These are phyloP conservation scores for Fraxinus angustifolia DNA, from an alignment of 305 asterid species.

Conservation along the genomic window DNA sequence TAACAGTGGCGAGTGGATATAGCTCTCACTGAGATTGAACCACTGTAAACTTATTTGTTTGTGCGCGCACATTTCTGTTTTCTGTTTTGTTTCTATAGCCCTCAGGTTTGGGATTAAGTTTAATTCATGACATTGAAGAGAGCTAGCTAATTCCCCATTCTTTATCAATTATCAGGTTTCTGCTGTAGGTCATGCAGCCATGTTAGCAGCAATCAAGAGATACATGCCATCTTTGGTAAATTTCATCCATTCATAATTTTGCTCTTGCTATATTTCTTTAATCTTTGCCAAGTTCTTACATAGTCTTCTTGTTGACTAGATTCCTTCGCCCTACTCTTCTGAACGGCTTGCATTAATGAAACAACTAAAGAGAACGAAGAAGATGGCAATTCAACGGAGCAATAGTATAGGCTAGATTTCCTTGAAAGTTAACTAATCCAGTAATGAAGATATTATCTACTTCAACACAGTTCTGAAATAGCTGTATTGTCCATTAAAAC, in stretches of 20 bases:
- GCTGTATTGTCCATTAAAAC: not conserved
- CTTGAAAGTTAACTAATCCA: slow-evolving; percentile 6
- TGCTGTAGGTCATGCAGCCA: slow-evolving; percentile 85
- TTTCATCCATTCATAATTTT: not conserved
- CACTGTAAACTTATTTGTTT: not conserved
- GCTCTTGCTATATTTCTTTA: not conserved
- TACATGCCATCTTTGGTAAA: slow-evolving; percentile 63
- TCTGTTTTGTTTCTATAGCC: not conserved
- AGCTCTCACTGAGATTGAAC: not conserved
- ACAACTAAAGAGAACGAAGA: slow-evolving; percentile 67
- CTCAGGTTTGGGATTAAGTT: not conserved
- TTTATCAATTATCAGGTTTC: slow-evolving; percentile 47
- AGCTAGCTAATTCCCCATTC: not conserved
- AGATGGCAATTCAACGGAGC: slow-evolving; percentile 39
- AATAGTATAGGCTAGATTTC: slow-evolving; percentile 22
- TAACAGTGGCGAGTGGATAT: not conserved
- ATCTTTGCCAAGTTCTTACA: slow-evolving; percentile 9
- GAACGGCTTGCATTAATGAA: slow-evolving; percentile 58
- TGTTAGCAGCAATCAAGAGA: slow-evolving; percentile 74
- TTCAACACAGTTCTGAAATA: not conserved
- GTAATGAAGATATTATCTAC: not conserved
- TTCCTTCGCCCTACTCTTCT: slow-evolving; percentile 71
- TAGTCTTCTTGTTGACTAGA: slow-evolving; percentile 37
- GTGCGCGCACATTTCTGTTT: not conserved
- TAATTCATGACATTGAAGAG: not conserved